Conservation (phyloP, 495 filamentous ascomycete genomes). For the Physcia stellaris region DNA sequence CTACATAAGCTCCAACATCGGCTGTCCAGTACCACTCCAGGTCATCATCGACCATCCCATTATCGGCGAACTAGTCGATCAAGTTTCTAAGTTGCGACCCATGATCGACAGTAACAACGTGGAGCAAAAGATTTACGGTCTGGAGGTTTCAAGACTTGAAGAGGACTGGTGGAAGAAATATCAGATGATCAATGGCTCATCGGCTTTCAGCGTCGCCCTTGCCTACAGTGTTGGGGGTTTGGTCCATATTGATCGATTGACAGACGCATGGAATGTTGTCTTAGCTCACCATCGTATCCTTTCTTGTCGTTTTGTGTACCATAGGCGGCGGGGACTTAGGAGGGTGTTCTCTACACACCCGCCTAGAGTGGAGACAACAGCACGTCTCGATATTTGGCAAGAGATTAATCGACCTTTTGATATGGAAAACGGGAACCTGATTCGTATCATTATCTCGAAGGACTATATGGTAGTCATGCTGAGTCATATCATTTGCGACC, state of each 20-base stretch:
- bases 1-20: too few species aligned
- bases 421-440: constrained; percentile 4
- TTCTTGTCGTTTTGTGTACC: constrained; percentile 2
- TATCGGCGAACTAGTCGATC: too few species aligned
- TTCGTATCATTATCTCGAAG: constrained; percentile 13
- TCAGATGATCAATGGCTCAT: constrained; percentile 4
- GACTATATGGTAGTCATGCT: constrained; percentile 10
- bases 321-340: neutral
- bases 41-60: too few species aligned
- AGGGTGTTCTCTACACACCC: too few species aligned
- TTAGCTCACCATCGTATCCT: constrained; percentile 11
- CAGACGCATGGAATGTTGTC: constrained; percentile 10
- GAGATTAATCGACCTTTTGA: constrained; percentile 14
- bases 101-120: too few species aligned
- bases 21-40: too few species aligned
- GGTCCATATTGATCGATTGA: constrained; percentile 6
- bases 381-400: too few species aligned
- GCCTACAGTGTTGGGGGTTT: constrained; percentile 6
- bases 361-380: too few species aligned
- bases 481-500: constrained; percentile 22
- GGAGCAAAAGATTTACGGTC: too few species aligned
- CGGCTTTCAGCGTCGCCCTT: constrained; percentile 18
- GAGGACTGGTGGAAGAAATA: constrained; percentile 20
- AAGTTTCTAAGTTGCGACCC: too few species aligned
- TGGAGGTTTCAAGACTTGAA: too few species aligned